Evolutionary conservation across 805 yeast genomes (phyloP).

Genomic region (Starmerella powellii): DNA sequence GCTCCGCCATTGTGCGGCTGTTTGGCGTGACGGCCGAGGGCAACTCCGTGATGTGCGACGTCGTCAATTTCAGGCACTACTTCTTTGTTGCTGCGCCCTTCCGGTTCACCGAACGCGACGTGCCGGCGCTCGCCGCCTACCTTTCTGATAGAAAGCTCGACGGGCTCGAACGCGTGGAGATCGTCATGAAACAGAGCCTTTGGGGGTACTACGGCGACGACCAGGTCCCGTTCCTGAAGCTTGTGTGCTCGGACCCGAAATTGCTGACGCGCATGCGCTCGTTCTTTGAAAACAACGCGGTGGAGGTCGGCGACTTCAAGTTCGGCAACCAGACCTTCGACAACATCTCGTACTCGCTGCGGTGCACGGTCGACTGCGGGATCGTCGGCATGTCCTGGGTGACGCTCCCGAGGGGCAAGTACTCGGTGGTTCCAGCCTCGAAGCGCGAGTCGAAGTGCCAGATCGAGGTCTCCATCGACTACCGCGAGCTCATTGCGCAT

Average conservation of each 20-base stretch:
- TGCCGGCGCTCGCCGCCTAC: conserved; percentile 33
- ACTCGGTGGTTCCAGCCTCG: conserved; percentile 25
- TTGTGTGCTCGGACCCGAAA: conserved; percentile 54
- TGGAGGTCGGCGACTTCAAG: conserved; percentile 5
- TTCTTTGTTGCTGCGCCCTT: conserved; percentile 84
- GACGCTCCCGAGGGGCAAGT: conserved; percentile 67
- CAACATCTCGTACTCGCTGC: conserved; percentile 70
- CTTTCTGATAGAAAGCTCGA: background rate
- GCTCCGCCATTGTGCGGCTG: conserved; percentile 47
- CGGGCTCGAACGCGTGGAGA: conserved; percentile 36
- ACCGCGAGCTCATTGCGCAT: conserved; percentile 59
- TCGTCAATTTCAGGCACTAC: conserved; percentile 79
- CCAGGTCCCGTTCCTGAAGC: conserved; percentile 66
- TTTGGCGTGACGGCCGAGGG: conserved; percentile 89
- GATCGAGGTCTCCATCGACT: conserved; percentile 63
- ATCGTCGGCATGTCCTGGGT: conserved; percentile 96
- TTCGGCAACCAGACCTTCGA: conserved; percentile 48
- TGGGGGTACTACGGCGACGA: conserved; percentile 86
- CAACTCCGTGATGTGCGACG: conserved; percentile 77
- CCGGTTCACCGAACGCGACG: conserved; percentile 50
- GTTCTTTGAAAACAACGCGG: conserved; percentile 58
- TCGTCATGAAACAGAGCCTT: conserved; percentile 64
- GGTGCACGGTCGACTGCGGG: conserved; percentile 85
- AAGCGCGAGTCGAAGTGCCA: conserved; percentile 63
- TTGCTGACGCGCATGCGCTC: conserved; percentile 57